A percentile compares a stretch with the other conserved stretches of the same genome.
phyloP scores from a whole-genome alignment of 345 rosid species.

The Citrus unshiu region DNA sequence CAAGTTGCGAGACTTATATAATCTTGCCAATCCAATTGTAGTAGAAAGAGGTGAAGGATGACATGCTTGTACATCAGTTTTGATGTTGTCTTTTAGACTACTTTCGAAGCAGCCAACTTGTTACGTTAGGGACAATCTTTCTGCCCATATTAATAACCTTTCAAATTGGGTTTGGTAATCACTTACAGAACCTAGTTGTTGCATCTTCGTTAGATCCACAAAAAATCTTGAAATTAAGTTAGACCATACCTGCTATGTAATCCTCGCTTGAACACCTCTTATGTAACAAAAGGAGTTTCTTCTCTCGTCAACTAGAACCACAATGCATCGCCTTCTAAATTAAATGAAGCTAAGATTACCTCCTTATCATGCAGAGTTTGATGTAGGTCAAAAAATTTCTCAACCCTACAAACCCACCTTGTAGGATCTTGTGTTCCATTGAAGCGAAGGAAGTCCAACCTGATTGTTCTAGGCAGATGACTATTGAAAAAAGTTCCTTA shows the following conservation, averaged over 20 bases:
- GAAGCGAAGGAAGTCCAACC: background rate
- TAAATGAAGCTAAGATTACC: background rate
- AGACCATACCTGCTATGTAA: background rate
- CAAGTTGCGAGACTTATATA: no score
- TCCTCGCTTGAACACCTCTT: no score
- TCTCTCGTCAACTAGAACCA: background rate
- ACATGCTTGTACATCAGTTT: no score
- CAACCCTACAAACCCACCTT: background rate
- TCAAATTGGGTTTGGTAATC: background rate
- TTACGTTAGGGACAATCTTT: background rate
- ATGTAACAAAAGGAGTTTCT: no score
- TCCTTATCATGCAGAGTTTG: background rate
- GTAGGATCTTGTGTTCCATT: background rate
- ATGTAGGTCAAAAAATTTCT: background rate
- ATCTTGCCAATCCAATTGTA: no score
- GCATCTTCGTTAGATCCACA: background rate
- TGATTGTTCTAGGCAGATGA: no score
- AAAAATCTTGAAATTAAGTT: background rate
- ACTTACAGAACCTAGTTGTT: no score
- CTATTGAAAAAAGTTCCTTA: background rate
- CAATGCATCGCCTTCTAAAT: background rate
- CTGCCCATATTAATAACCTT: background rate
- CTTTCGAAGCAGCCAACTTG: no score
- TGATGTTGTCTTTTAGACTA: no score
- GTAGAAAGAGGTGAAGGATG: no score